phyloP scores from a whole-genome alignment of 495 filamentous ascomycete genomes.

The Chaetomium cochliodes region DNA sequence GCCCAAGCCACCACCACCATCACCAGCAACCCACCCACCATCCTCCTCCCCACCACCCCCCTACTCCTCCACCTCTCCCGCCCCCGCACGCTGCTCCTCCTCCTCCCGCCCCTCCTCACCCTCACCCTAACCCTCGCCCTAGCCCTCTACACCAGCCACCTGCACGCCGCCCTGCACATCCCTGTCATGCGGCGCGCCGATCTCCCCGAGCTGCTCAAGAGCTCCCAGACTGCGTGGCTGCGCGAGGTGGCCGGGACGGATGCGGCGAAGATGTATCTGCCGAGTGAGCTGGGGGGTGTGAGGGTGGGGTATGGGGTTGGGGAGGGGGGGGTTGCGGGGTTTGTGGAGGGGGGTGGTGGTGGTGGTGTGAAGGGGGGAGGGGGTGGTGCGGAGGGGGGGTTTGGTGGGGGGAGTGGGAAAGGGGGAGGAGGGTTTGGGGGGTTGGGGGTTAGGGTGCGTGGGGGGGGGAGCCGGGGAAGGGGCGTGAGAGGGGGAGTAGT shows the following conservation, averaged over 20 bases:
- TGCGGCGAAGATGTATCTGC: conserved; percentile 31
- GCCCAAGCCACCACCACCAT: conserved; percentile 26
- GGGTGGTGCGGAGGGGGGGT: not conserved
- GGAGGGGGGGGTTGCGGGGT: conserved; percentile 8
- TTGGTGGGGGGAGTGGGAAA: not conserved
- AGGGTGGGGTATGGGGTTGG: conserved; percentile 30
- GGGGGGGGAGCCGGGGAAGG: not conserved
- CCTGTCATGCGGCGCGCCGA: conserved; percentile 31
- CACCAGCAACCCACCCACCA: not conserved
- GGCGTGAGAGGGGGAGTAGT: too few relatives aligned
- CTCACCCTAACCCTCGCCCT: conserved; percentile 9
- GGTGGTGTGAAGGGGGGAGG: not conserved
- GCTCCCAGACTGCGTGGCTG: conserved; percentile 30
- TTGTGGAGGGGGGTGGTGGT: too few relatives aligned
- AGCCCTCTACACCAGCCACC: conserved; percentile 14
- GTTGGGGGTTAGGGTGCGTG: not conserved
- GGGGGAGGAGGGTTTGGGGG: not conserved
- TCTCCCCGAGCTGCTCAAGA: conserved; percentile 31
- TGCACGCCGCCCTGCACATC: conserved; percentile 21
- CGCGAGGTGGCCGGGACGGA: conserved; percentile 27
- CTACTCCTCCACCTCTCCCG: conserved; percentile 16
- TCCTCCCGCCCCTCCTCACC: conserved; percentile 22
- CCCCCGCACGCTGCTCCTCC: conserved; percentile 22
- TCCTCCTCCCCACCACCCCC: conserved; percentile 14
- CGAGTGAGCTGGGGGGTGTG: conserved; percentile 25